These are phyloP conservation scores for Metarhizium guizhouense DNA, from an alignment of 2,329 filamentous ascomycete genomes.

Conservation along the genomic window DNA sequence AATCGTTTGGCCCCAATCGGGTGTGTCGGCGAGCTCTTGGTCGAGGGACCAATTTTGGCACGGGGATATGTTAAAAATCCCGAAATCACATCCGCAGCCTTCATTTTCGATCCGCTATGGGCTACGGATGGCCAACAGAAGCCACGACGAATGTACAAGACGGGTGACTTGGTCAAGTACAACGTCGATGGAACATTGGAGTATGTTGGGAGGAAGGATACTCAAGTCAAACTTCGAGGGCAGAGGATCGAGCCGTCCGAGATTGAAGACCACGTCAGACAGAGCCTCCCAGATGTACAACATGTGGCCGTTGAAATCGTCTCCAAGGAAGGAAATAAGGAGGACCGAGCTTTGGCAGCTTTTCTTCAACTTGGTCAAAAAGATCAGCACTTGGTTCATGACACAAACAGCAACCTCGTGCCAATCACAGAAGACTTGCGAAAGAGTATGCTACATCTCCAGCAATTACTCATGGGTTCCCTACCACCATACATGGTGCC, in stretches of 20 bases:
- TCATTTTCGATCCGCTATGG: slow-evolving; percentile 36
- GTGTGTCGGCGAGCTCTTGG: slow-evolving; percentile 16
- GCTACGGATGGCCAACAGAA: too few species aligned
- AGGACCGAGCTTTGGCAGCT: too few species aligned
- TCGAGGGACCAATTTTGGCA: slow-evolving; percentile 17
- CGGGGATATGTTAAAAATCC: slow-evolving; percentile 15
- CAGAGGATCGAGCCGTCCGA: slow-evolving; percentile 5
- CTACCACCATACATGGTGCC: slow-evolving; percentile 33
- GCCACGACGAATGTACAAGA: neutral
- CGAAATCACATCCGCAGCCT: slow-evolving; percentile 11
- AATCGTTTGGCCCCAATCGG: slow-evolving; percentile 12
- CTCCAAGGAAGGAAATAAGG: too few species aligned
- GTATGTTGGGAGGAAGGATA: neutral
- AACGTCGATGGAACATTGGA: neutral
- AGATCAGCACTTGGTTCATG: too few species aligned
- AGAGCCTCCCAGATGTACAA: too few species aligned
- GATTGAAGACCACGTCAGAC: slow-evolving; percentile 1
- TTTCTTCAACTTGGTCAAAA: too few species aligned
- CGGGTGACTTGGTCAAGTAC: neutral
- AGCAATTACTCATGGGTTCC: too few species aligned
- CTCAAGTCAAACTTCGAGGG: slow-evolving; percentile 1
- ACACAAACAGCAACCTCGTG: too few species aligned
- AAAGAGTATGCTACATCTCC: slow-evolving; percentile 7
- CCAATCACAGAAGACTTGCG: too few species aligned
- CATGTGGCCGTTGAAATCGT: too few species aligned